Conservation (phyloP, 2,329 filamentous ascomycete species). For the Colletotrichum sojae region DNA sequence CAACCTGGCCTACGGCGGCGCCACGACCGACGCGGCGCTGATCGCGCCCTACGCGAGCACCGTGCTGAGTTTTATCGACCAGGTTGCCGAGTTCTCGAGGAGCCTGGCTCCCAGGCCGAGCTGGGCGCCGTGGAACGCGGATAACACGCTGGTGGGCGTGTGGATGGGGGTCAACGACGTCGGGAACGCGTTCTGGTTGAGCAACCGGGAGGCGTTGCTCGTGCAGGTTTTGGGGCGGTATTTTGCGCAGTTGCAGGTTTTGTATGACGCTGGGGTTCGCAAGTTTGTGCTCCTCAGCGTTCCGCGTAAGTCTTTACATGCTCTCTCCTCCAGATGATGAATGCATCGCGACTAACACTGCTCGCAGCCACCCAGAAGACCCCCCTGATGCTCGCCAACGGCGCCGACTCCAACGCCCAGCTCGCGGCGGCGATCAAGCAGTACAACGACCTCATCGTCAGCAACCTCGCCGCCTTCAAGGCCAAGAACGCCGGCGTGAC, state of each 20-base stretch:
- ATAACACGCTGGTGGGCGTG: slow-evolving; percentile 62
- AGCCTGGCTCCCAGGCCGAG: slow-evolving; percentile 49
- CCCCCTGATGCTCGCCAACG: slow-evolving; percentile 50
- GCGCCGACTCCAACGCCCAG: slow-evolving; percentile 43
- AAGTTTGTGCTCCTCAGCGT: slow-evolving; percentile 65
- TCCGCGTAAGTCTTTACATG: slow-evolving; percentile 54
- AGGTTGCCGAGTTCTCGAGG: slow-evolving; percentile 59
- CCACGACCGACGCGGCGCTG: slow-evolving; percentile 63
- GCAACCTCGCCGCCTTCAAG: slow-evolving; percentile 50
- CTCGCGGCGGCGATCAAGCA: slow-evolving; percentile 53
- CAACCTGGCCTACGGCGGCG: slow-evolving; percentile 66
- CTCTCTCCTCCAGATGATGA: too few relatives aligned
- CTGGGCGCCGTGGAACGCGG: slow-evolving; percentile 57
- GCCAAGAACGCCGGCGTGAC: slow-evolving; percentile 51
- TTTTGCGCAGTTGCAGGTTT: slow-evolving; percentile 55
- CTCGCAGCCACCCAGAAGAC: slow-evolving; percentile 59
- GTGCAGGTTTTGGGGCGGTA: slow-evolving; percentile 59
- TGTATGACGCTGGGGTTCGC: slow-evolving; percentile 61
- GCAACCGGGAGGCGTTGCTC: slow-evolving; percentile 46
- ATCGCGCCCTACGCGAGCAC: slow-evolving; percentile 63
- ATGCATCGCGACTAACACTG: too few relatives aligned
- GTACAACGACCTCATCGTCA: slow-evolving; percentile 54
- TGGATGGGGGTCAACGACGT: slow-evolving; percentile 72
- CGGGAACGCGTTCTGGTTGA: slow-evolving; percentile 60
- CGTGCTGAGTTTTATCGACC: slow-evolving; percentile 66